Conservation (phyloP, 208 protist genomes). For the Leishmania mexicana region DNA sequence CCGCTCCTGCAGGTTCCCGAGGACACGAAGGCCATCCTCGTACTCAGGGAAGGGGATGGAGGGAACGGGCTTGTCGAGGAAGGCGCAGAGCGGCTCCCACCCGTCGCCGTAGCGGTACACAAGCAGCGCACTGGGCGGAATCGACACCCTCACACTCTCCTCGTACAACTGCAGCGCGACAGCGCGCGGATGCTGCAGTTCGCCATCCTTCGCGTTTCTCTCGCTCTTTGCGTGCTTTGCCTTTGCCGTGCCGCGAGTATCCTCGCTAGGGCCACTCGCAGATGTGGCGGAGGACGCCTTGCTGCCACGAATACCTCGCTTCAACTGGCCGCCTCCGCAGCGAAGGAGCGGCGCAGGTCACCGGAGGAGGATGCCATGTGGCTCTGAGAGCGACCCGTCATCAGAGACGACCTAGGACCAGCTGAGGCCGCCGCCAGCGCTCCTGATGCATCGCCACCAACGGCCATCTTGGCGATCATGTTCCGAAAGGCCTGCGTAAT, state of each 20-base stretch:
- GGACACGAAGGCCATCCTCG: conserved; percentile 56
- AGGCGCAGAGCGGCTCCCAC: conserved; percentile 75
- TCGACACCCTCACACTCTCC: conserved; percentile 48
- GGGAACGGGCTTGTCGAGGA: conserved; percentile 66
- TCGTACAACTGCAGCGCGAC: conserved; percentile 61
- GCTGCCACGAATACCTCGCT: background rate
- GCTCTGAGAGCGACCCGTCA: too few relatives aligned
- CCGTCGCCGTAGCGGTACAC: conserved; percentile 73
- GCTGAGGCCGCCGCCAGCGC: background rate
- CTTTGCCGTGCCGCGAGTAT: background rate
- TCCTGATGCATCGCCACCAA: conserved; percentile 12
- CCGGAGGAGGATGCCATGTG: conserved; percentile 13
- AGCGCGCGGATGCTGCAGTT: conserved; percentile 33
- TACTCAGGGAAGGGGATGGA: conserved; percentile 62
- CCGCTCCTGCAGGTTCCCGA: conserved; percentile 63
- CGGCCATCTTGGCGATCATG: conserved; percentile 69
- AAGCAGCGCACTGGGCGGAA: conserved; percentile 49
- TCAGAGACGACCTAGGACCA: background rate
- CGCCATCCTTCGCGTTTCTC: background rate
- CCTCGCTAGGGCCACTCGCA: background rate
- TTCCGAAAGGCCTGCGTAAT: conserved; percentile 45
- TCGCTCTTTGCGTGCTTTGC: background rate
- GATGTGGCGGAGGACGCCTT: background rate
- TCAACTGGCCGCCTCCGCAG: conserved; percentile 10
- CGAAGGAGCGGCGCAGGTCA: conserved; percentile 17